phyloP scores from a whole-genome alignment of 2,329 filamentous ascomycete genomes.

The Conoideocrella luteorostrata region DNA sequence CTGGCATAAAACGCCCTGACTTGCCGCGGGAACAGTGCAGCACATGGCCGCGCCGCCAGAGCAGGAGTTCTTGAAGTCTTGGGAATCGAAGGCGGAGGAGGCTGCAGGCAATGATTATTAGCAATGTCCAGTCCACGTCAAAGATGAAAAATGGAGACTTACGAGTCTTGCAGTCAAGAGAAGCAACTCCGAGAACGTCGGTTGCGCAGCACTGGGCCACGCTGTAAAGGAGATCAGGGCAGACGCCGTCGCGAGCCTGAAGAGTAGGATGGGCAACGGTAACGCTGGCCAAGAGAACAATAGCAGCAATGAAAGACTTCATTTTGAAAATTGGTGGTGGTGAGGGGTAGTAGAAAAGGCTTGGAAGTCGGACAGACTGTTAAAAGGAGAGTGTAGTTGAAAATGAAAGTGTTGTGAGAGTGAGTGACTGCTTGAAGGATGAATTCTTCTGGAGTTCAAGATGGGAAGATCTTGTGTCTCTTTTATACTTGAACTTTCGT shows the following conservation, averaged over 20 bases:
- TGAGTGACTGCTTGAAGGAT: not conserved
- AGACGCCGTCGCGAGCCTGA: conserved; percentile 1
- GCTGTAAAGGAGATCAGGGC: conserved; percentile 6
- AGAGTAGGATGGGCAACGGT: conserved; percentile 4
- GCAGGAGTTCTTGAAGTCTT: conserved; percentile 7
- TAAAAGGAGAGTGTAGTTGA: not conserved
- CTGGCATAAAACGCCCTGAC: conserved; percentile 4
- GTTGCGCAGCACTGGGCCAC: conserved; percentile 9
- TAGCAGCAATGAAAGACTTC: conserved; percentile 4
- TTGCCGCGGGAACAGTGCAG: conserved; percentile 8
- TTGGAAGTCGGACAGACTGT: too few relatives aligned
- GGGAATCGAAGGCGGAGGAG: not conserved
- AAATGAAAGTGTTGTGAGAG: not conserved
- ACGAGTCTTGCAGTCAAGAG: conserved; percentile 9
- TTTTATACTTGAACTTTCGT: too few relatives aligned
- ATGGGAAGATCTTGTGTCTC: too few relatives aligned
- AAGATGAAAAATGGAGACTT: not conserved
- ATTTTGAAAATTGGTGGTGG: conserved; percentile 2
- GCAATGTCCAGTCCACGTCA: not conserved
- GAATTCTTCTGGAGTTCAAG: too few relatives aligned
- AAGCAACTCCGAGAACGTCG: conserved; percentile 7
- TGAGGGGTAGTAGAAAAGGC: not conserved
- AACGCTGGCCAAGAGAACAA: conserved; percentile 4
- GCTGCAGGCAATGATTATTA: not conserved
- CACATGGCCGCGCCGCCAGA: conserved; percentile 4